Evolutionary conservation across 2,329 filamentous ascomycete species (phyloP).

Genomic region (Aspergillus tubingensis): DNA sequence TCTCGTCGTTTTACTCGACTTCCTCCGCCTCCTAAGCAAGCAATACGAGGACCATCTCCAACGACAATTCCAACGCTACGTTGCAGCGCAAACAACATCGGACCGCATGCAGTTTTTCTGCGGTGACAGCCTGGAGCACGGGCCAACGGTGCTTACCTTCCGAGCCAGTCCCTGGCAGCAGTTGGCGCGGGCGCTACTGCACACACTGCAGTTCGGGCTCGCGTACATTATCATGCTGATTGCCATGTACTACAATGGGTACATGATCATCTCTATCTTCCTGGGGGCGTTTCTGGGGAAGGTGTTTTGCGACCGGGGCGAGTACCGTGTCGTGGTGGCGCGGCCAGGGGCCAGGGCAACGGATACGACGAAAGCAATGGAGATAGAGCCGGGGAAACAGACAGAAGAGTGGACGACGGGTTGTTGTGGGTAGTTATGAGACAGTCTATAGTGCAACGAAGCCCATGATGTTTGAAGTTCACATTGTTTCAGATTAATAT

Average conservation of each 20-base stretch:
- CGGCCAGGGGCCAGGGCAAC: neutral
- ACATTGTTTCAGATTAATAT: too few species aligned
- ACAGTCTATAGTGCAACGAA: too few species aligned
- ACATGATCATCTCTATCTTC: conserved; percentile 20
- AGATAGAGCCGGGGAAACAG: too few species aligned
- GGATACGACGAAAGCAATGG: neutral
- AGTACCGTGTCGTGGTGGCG: conserved; percentile 14
- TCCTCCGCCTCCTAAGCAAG: conserved; percentile 16
- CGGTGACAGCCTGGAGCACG: neutral
- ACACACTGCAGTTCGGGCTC: conserved; percentile 14
- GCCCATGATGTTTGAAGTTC: too few species aligned
- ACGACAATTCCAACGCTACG: conserved; percentile 18
- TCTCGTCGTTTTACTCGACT: conserved; percentile 15
- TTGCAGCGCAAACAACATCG: conserved; percentile 5
- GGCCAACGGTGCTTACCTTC: conserved; percentile 10
- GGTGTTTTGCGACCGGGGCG: conserved; percentile 17
- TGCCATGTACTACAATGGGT: conserved; percentile 20
- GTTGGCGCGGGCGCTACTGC: conserved; percentile 14
- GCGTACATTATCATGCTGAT: conserved; percentile 19
- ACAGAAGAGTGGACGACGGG: conserved; percentile 11
- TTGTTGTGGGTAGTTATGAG: conserved; percentile 9
- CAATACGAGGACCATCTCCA: conserved; percentile 15
- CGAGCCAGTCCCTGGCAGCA: conserved; percentile 16
- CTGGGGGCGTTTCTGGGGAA: conserved; percentile 17
- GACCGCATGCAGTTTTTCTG: conserved; percentile 6